Evolutionary conservation across 805 yeast species (phyloP).

Genomic region (Sugiyamaella qingdaonensis): DNA sequence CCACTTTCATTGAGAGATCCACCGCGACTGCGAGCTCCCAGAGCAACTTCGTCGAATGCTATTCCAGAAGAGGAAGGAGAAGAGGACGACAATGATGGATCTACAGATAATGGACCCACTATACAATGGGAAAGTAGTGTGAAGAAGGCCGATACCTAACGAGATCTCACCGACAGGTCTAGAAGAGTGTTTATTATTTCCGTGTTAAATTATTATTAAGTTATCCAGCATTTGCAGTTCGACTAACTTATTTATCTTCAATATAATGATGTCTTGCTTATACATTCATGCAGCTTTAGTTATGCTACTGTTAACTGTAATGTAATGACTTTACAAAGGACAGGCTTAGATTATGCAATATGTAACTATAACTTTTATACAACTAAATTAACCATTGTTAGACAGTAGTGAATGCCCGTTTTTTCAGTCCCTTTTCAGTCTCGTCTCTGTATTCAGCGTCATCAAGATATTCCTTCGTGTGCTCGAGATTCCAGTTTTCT

Average conservation of each 20-base stretch:
- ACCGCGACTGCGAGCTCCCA: not conserved
- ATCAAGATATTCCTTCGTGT: constrained; percentile 69
- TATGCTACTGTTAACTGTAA: no score
- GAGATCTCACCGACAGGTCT: not conserved
- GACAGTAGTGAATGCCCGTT: constrained; percentile 54
- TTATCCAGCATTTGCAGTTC: not conserved
- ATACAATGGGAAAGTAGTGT: constrained; percentile 20
- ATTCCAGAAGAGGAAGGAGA: constrained; percentile 22
- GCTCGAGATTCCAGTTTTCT: constrained; percentile 74
- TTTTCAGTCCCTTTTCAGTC: constrained; percentile 55
- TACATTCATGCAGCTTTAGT: no score
- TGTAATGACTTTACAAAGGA: no score
- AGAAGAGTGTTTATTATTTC: not conserved
- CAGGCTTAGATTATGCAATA: no score
- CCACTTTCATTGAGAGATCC: not conserved
- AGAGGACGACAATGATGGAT: not conserved
- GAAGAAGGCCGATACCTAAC: constrained; percentile 1
- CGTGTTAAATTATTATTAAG: not conserved
- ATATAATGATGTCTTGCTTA: no score
- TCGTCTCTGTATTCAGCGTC: constrained; percentile 52
- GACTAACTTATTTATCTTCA: not conserved
- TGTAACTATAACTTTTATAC: not conserved
- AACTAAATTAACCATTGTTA: not conserved
- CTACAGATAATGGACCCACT: not conserved
- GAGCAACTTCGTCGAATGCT: constrained; percentile 7